Evolutionary conservation across 116 monocot species (phyloP).

Genomic region (Posidonia oceanica): DNA sequence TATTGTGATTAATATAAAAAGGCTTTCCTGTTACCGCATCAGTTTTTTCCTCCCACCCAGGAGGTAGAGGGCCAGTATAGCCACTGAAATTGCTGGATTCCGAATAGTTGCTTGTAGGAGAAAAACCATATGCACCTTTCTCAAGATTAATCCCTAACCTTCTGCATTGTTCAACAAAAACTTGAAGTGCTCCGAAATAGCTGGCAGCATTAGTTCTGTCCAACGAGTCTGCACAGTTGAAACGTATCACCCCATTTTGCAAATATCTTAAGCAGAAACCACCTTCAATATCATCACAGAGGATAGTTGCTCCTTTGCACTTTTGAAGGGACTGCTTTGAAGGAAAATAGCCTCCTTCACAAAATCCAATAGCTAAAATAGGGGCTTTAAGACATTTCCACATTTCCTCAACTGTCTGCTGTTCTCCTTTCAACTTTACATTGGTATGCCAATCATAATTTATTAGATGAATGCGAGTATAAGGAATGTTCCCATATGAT

Average conservation of each 20-base stretch:
- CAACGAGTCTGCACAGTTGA: conserved; percentile 97
- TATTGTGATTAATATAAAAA: conserved; percentile 90
- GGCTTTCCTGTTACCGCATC: conserved; percentile 90
- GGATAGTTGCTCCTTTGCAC: conserved; percentile 47
- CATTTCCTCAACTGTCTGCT: conserved; percentile 73
- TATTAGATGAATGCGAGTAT: conserved; percentile 69
- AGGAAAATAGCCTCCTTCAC: conserved; percentile 71
- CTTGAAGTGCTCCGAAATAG: conserved; percentile 93
- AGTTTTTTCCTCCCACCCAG: conserved; percentile 95
- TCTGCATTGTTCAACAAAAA: conserved; percentile 95
- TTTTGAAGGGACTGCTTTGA: conserved; percentile 31
- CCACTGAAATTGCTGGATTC: conserved; percentile 38
- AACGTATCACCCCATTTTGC: conserved; percentile 96
- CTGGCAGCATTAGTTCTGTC: conserved; percentile 99
- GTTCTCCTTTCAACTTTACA: conserved; percentile 82
- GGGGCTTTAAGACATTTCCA: conserved; percentile 84
- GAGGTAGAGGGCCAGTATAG: conserved; percentile 52
- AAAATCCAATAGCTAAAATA: conserved; percentile 72
- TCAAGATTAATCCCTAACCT: conserved; percentile 75
- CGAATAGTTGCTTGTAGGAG: conserved; percentile 28
- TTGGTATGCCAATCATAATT: conserved; percentile 99
- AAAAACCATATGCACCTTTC: conserved; percentile 44
- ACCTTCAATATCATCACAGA: conserved; percentile 54
- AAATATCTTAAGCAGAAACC: conserved; percentile 67
- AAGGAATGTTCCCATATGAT: conserved; percentile 49